Base-by-base conservation (phyloP, 768 basidiomycete genomes). In the Imleria badia region DNA sequence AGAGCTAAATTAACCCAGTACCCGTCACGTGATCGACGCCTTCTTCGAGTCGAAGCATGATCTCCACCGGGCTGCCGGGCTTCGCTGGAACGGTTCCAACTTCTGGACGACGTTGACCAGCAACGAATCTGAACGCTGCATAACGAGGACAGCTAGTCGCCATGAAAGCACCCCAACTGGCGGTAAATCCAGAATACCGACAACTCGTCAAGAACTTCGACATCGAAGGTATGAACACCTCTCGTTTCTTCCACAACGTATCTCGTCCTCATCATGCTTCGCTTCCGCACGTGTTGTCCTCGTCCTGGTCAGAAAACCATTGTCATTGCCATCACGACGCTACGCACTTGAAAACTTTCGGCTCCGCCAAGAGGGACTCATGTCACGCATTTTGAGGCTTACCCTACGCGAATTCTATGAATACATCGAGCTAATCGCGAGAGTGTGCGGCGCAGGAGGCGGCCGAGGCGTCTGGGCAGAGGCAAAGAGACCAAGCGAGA, bases 311-410 rank as follows among this genome's bases (percentile, higher is more conserved):
- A n/a, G n/a, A n/a, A n/a, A n/a, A 30, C n/a, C 26, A 19, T 39
- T 17, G 51, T n/a, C 31, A 14, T 38, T 6, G n/a, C n/a, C n/a
- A n/a, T n/a, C n/a, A n/a, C n/a, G n/a, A n/a, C n/a, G n/a, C n/a
- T n/a, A n/a, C n/a, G n/a, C 81, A 5, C 83, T 91, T 48, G 83
- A 89, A 60, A 86, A 84, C 64, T 91, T 91, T 66, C 81, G 78
- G 3, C 78, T 85, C 23, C 87, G 87, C 62, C 87, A 89, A 65
- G 88, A 91, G 64, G 83, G 83, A 1, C 84, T 84, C 52, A 81
- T 91, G 3, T 81, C 80, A n/a, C 82, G 86, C 47, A 87, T 91
- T 34, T 90, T 89, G n/a, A n/a, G n/a, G n/a, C n/a, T n/a, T n/a
- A n/a, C n/a, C n/a, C n/a, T n/a, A n/a, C n/a, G n/a, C n/a, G n/a